phyloP scores from a whole-genome alignment of 2,329 filamentous ascomycete species.

The Sclerotinia borealis region DNA sequence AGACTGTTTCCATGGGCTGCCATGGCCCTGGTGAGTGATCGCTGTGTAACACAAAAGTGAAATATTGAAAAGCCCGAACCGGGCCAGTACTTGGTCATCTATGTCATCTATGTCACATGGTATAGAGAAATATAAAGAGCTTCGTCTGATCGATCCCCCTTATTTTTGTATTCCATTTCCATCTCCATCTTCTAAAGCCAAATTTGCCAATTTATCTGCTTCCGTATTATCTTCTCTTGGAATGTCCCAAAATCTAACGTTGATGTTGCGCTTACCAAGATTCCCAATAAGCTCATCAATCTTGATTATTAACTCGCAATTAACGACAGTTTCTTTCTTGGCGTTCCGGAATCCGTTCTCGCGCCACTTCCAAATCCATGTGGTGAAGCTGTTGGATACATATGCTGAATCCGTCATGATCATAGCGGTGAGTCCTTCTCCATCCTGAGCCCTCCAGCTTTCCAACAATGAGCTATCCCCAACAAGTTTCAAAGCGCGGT shows the following conservation, averaged over 20 bases:
- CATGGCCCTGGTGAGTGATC: not conserved
- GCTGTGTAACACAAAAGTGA: too few species aligned
- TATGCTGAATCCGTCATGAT: not conserved
- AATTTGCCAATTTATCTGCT: not conserved
- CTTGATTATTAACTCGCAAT: not conserved
- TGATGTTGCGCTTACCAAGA: not conserved
- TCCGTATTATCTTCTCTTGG: not conserved
- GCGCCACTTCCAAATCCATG: not conserved
- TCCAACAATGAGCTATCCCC: not conserved
- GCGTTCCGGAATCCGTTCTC: not conserved
- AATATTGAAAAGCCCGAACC: not conserved
- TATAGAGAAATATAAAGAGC: not conserved
- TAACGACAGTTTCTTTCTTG: not conserved
- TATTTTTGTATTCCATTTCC: too few species aligned
- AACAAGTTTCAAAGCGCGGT: not conserved
- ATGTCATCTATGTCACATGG: not conserved
- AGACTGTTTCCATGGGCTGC: not conserved
- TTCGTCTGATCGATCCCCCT: not conserved
- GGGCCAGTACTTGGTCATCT: not conserved
- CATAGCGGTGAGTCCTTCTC: not conserved
- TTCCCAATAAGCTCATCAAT: not conserved
- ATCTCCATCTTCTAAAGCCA: not conserved
- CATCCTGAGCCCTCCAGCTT: not conserved
- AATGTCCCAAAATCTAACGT: not conserved
- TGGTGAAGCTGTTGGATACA: not conserved